A percentile compares a stretch with the other conserved stretches of the same genome.
Conservation (phyloP, 768 basidiomycete genomes). For the Leccinum obscurum region DNA sequence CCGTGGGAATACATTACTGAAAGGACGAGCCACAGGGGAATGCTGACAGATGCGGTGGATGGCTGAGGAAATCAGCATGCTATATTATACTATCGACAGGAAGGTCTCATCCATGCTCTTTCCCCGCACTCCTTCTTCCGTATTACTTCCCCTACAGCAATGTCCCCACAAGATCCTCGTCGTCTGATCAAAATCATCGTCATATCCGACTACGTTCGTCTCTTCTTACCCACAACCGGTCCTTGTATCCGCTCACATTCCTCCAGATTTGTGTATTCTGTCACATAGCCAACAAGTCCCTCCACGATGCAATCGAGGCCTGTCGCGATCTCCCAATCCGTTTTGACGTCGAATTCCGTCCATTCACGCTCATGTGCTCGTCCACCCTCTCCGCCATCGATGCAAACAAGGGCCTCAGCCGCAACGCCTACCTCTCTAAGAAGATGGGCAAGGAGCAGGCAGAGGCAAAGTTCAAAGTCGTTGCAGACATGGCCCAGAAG, state of each 20-base stretch:
- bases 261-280: conserved; percentile 37
- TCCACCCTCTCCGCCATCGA: conserved; percentile 22
- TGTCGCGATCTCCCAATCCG: conserved; percentile 33
- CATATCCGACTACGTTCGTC: conserved; percentile 37
- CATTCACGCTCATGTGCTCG: conserved; percentile 31
- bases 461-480: conserved; percentile 28
- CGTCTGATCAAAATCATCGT: conserved; percentile 33
- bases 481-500: conserved; percentile 30
- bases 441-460: conserved; percentile 30
- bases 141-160: not conserved
- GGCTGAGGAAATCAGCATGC: conserved; percentile 28
- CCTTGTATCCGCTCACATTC: conserved; percentile 9
- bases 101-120: conserved; percentile 29
- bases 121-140: conserved; percentile 5
- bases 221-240: not conserved
- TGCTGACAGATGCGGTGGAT: conserved; percentile 35
- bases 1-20: conserved; percentile 26
- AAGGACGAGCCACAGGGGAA: conserved; percentile 17
- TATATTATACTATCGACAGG: conserved; percentile 30
- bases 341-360: conserved; percentile 39
- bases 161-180: conserved; percentile 21
- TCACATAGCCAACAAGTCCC: conserved; percentile 40
- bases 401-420: conserved; percentile 19
- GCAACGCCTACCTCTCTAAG: conserved; percentile 25
- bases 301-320: conserved; percentile 37